phyloP scores from a whole-genome alignment of 129 eudicot genomes.

The Pseudognaphalium luteoalbum region DNA sequence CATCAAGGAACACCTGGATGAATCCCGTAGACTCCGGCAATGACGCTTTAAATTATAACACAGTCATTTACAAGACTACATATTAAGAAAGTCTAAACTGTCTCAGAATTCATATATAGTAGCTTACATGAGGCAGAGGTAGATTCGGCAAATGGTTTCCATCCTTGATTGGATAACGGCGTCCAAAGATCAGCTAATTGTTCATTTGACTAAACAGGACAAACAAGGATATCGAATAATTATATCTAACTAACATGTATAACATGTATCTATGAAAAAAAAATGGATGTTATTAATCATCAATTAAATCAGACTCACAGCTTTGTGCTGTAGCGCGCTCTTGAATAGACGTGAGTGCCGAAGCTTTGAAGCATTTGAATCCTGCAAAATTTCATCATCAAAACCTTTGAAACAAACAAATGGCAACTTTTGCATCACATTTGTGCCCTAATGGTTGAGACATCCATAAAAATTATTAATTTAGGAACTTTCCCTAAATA shows the following conservation, averaged over 20 bases:
- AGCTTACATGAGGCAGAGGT: slow-evolving; percentile 52
- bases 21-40: slow-evolving; percentile 80
- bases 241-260: no score
- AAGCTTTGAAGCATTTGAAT: slow-evolving; percentile 62
- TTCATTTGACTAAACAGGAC: slow-evolving; percentile 50
- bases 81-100: not conserved
- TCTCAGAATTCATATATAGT: not conserved
- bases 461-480: not conserved
- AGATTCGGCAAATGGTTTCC: slow-evolving; percentile 64
- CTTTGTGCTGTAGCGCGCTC: slow-evolving; percentile 53
- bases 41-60: slow-evolving; percentile 39
- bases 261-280: no score
- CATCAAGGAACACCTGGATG: slow-evolving; percentile 96
- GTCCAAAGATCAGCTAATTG: slow-evolving; percentile 70
- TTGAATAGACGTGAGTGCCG: slow-evolving; percentile 64
- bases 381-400: slow-evolving; percentile 44
- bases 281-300: slow-evolving; percentile 5
- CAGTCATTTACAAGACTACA: slow-evolving; percentile 22
- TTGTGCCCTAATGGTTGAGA: slow-evolving; percentile 4
- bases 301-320: slow-evolving; percentile 48
- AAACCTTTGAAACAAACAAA: slow-evolving; percentile 2
- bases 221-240: slow-evolving; percentile 6
- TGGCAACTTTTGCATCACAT: not conserved
- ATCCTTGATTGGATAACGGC: slow-evolving; percentile 79
- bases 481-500: not conserved